Percentiles rank a stretch among this genome's conserved stretches.
These are phyloP conservation scores for Entophlyctis helioformis DNA, from an alignment of 192 early-diverging fungal species.

Conservation along the genomic window DNA sequence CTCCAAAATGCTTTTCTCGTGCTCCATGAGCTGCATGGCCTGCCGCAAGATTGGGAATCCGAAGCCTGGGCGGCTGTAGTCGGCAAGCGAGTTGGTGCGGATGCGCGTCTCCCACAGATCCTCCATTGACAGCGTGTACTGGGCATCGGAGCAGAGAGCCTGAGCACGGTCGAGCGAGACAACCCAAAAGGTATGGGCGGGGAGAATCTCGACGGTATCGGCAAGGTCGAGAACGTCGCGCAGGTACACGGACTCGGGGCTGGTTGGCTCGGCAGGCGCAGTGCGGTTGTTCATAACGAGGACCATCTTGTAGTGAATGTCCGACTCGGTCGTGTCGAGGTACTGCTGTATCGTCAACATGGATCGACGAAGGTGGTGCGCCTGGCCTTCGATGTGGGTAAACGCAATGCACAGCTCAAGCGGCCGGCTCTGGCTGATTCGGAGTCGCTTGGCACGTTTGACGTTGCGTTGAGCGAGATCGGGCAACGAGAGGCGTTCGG, in stretches of 20 bases:
- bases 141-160: background rate
- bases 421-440: background rate
- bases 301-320: background rate
- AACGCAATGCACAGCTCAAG: too few species aligned
- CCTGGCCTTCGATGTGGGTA: slow-evolving; percentile 1
- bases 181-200: too few species aligned
- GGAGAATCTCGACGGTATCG: background rate
- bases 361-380: background rate
- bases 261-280: background rate
- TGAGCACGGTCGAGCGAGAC: too few species aligned
- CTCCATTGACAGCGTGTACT: background rate
- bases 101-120: slow-evolving; percentile 2
- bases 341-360: slow-evolving; percentile 2
- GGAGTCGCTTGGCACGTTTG: background rate
- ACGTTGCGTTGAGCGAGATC: background rate
- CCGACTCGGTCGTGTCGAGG: slow-evolving; percentile 3
- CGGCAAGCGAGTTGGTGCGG: background rate
- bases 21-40: background rate
- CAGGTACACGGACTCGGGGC: background rate
- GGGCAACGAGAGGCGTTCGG: background rate
- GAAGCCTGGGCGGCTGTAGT: background rate
- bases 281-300: background rate
- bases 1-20: slow-evolving; percentile 1
- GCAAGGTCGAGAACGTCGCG: background rate
- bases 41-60: background rate